Base-by-base conservation (phyloP, 1,139 yeast genomes). In the Yamadazyma sp. region DNA sequence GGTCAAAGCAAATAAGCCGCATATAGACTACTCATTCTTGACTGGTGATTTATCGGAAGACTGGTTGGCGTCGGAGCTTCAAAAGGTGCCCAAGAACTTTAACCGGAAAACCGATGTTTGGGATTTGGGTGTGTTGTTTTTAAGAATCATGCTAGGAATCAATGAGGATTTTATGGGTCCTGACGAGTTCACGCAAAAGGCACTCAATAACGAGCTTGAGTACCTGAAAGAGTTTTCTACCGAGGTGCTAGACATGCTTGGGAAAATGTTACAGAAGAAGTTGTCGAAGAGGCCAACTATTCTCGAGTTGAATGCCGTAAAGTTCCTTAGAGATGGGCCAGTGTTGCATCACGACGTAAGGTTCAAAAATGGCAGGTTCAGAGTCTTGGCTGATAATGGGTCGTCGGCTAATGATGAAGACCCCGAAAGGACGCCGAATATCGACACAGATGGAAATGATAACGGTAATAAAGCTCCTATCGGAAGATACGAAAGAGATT, bases 21-120 rank as follows among this genome's bases (percentile, higher is more conserved):
- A 25, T 17, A 25, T 28, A 1, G 46, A 49, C 20, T 44, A 40
- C 28, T 29, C 40, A 3, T 54, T 51, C 16, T 35, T 51, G 18
- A 38, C 45, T 4, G 37, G 42, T 4, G 54, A 53, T 22, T 52
- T 56, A 8, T 70, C 74, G 1, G 43, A 44, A 6, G 48, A 48
- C 0, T 89, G 96, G 97, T 62, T 62, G 9, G 92, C 96, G 0
- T 96, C 97, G 0, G 97, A 89, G 54, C 52, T 84, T 12, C 53
- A 60, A 5, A 63, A 67, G 31, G 53, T 57, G 0, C 62, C 64
- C 11, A 65, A 58, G 28, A 49, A 59, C 13, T 82, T 84, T 9
- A 86, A 83, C 41, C 69, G 87, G 31, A 87, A 88, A 54, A 82
- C 96, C 0, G 98, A 94, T 62, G 83, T 94, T 5, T 92, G 97